These are phyloP conservation scores for Coemansia sp. DNA, from an alignment of 192 early-diverging fungal genomes.

Conservation along the genomic window DNA sequence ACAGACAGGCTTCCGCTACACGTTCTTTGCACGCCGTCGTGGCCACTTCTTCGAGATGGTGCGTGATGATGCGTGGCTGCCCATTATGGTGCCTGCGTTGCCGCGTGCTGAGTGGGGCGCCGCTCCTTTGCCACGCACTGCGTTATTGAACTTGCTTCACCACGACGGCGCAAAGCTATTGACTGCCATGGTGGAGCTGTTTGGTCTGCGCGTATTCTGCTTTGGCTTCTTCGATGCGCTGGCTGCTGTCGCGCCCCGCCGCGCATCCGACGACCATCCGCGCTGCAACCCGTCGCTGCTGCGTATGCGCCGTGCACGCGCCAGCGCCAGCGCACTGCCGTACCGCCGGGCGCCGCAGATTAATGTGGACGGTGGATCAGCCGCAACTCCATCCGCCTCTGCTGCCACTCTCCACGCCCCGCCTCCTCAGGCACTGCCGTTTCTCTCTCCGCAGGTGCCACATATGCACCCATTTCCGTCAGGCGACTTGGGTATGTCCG, in stretches of 20 bases:
- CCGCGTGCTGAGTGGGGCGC: conserved; percentile 34
- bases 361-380: neutral
- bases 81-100: conserved; percentile 25
- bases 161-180: conserved; percentile 35
- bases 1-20: conserved; percentile 38
- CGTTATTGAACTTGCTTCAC: conserved; percentile 19
- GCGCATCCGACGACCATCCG: conserved; percentile 6
- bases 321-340: conserved; percentile 26
- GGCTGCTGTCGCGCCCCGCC: conserved; percentile 5
- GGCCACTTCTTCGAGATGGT: conserved; percentile 51
- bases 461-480: conserved; percentile 16
- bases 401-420: neutral
- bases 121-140: conserved; percentile 1
- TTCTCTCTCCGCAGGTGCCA: conserved; percentile 39
- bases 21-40: conserved; percentile 39
- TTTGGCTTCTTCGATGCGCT: conserved; percentile 42
- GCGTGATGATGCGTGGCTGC: conserved; percentile 47
- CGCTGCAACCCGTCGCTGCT: conserved; percentile 9
- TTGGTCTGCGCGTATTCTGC: conserved; percentile 41
- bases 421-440: conserved; percentile 11
- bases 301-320: conserved; percentile 19
- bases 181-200: conserved; percentile 47
- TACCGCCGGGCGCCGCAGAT: conserved; percentile 31
- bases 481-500: conserved; percentile 32
- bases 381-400: conserved; percentile 1